Base-by-base conservation (phyloP, 2,329 filamentous ascomycete genomes). In the Fusarium albidum region DNA sequence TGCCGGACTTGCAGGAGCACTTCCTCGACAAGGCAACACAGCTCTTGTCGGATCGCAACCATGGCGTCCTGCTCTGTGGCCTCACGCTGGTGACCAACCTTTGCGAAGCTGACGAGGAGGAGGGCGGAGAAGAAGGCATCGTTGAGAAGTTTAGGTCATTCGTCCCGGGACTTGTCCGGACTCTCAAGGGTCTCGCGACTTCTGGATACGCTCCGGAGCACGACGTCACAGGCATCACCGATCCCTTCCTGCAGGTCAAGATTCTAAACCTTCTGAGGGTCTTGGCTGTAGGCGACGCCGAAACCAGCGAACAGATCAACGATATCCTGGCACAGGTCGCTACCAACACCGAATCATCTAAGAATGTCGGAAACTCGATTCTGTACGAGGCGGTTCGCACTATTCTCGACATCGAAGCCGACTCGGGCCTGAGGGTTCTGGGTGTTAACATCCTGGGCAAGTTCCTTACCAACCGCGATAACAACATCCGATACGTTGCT, bases 361-460 rank as follows among this genome's bases (percentile, higher is more conserved):
- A 99, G 79, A 99, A 99, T 63, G 95, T 99, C 34, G 95, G 95
- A 59, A 99, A 99, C 72, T 94, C 95, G 1, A 99, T 99, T 66
- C 81, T 99, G 8, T 99, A 99, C 77, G 95, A 99, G 76, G 91
- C 95, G 2, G 95, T 99, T 31, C 86, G 95, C 35, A 99, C 95
- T 0, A 99, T 99, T 63, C 86, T 99, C 41, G 95, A 99, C 65
- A 98, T 99, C 47, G 95, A 99, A 74, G 96, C 95, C 17, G 96
- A 99, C 71, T 96, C 95, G 9, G 94, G 95, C 29, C 78, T 99
- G 59, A 84, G 96, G 43, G 95, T 99, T 17, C 82, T 99, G 21
- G 95, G 95, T 68, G 95, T 99, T 65, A 99, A 99, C 71, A 99
- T 99, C 62, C 85, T 99, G 18, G 95, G 96, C 71, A 99, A 98